Evolutionary conservation across 805 yeast genomes (phyloP).

Genomic region (Nakazawaea peltata): DNA sequence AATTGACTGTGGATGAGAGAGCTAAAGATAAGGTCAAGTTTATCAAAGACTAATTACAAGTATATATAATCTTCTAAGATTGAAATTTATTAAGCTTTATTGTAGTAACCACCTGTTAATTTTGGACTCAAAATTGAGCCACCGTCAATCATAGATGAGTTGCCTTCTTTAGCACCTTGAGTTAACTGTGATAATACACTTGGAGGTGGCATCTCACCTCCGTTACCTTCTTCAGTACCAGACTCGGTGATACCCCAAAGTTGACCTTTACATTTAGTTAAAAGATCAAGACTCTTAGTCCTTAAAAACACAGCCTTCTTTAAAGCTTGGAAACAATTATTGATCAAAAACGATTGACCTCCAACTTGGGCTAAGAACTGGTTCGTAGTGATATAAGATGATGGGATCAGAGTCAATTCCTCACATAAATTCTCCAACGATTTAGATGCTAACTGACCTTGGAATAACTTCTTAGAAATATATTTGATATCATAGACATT

Average conservation of each 20-base stretch:
- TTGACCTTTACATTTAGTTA: constrained; percentile 7
- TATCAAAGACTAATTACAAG: neutral
- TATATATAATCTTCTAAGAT: neutral
- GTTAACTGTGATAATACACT: constrained; percentile 5
- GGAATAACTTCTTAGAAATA: constrained; percentile 21
- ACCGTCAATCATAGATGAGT: neutral
- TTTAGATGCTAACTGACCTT: constrained; percentile 14
- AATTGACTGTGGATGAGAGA: constrained; percentile 30
- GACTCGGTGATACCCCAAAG: constrained; percentile 9
- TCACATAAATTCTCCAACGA: constrained; percentile 61
- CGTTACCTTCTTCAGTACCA: neutral
- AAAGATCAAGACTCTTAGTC: constrained; percentile 5
- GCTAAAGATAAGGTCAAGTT: constrained; percentile 12
- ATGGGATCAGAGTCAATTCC: constrained; percentile 59
- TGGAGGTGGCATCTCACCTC: neutral
- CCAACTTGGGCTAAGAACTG: constrained; percentile 48
- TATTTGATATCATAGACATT: constrained; percentile 75
- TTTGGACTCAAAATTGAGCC: constrained; percentile 5
- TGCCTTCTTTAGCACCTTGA: constrained; percentile 1
- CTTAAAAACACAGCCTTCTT: constrained; percentile 15
- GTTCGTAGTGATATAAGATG: constrained; percentile 29
- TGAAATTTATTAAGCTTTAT: neutral
- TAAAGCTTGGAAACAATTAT: constrained; percentile 58
- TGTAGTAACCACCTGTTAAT: neutral
- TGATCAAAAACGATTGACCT: constrained; percentile 54